Evolutionary conservation across 1,284 basidiomycete species (phyloP).

Genomic region (Trichosporon sp.): DNA sequence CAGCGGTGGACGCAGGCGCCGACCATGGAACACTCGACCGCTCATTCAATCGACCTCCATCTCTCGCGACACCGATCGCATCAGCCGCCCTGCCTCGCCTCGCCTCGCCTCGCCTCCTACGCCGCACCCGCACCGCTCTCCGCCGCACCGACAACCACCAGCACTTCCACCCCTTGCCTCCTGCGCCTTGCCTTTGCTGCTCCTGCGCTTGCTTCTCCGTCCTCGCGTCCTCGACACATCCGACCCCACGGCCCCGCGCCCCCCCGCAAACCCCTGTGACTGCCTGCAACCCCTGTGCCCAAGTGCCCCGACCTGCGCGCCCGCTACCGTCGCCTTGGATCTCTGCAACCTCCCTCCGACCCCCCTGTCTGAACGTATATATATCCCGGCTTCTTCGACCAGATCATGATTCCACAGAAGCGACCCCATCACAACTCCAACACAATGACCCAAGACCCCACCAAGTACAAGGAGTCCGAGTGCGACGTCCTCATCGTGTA

Average conservation of each 20-base stretch:
- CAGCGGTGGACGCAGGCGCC: neutral
- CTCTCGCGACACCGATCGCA: neutral
- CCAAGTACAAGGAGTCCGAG: conserved; percentile 11
- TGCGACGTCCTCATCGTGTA: conserved; percentile 16
- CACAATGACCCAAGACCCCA: neutral
- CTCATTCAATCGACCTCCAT: neutral
- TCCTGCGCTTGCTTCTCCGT: too few species aligned
- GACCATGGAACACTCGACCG: conserved; percentile 1
- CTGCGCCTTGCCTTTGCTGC: neutral
- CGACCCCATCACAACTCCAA: conserved; percentile 3
- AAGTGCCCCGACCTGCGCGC: neutral
- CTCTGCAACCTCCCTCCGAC: neutral
- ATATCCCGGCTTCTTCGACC: neutral
- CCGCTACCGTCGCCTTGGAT: neutral
- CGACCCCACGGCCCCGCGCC: neutral
- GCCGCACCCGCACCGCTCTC: neutral
- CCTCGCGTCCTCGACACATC: neutral
- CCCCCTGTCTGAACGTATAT: neutral
- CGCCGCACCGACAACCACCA: neutral
- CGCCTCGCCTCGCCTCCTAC: neutral
- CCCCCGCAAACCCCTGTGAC: conserved; percentile 3
- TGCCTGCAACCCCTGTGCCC: neutral
- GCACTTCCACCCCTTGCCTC: neutral
- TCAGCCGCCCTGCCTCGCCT: neutral
- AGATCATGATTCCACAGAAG: conserved; percentile 1